Base-by-base conservation (phyloP, 306 rosid genomes). In the Coriaria nepalensis region DNA sequence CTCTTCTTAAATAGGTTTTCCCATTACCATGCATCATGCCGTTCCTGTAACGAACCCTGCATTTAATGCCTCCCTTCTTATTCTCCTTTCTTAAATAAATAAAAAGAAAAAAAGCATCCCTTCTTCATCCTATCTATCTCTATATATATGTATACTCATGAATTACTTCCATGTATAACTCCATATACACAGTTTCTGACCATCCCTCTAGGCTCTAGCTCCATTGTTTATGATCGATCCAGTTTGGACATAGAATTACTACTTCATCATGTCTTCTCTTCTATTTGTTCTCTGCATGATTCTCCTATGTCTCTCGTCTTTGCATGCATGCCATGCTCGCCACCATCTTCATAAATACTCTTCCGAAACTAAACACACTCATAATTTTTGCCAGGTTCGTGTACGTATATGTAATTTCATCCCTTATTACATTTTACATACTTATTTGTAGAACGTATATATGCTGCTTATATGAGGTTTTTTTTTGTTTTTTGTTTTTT, bases 281-380 rank as follows among this genome's bases (percentile, higher is more conserved):
- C 34, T 42, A 45, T 6, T 55, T 45, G 13, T 42, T 33, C 33
- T 75, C 45, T 20, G 29, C 29, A 20, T 20, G 29, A 7, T 61
- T 61, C 45, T 83, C 36, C 60, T 80, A 4, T 66, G 48, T 37
- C 57, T 66, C 43, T 52, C 80, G 49, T 55, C 66, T 56, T 52
- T 78, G 74, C 81, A 76, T 83, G 93, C 88, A 76, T 73, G 75
- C 74, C 57, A 63, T 39, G 71, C 83, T 38, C 65, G 78, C 36
- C 73, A 45, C 59, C 62, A 63, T 12, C 42, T 15, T 60, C 56
- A 48, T 33, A 33, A 52, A 45, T 10, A 44, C 9, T 5, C 6
- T 42, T 42, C 10, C 2, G 12, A 6, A 7, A 32, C 9, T 6
- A 45, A 52, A 14, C 14, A 54, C 10, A 13, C 60, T 34, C 20